Percentiles rank a stretch among this genome's conserved stretches.
These are phyloP conservation scores for Jatropha curcas DNA, from an alignment of 345 rosid species.

Conservation along the genomic window DNA sequence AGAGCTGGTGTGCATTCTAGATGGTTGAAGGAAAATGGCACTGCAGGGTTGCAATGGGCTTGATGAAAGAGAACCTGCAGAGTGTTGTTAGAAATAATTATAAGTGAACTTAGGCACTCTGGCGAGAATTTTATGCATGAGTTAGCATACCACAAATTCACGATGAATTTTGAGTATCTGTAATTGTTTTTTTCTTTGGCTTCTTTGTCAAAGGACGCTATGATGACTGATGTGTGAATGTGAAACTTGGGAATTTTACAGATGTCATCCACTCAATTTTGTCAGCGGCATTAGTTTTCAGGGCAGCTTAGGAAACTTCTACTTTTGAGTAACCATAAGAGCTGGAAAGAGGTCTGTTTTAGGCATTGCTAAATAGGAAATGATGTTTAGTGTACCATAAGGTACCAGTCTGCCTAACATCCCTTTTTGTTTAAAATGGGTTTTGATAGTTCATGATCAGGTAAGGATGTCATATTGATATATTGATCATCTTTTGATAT, in stretches of 20 bases:
- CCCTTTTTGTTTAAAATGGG: not conserved
- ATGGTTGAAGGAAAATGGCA: not conserved
- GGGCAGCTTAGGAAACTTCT: no score
- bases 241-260: not conserved
- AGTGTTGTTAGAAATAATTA: constrained; percentile 1
- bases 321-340: not conserved
- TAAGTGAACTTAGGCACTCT: constrained; percentile 1
- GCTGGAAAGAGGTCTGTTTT: not conserved
- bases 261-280: not conserved
- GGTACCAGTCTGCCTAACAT: not conserved
- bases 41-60: constrained; percentile 3
- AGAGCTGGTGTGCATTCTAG: constrained; percentile 1
- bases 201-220: not conserved
- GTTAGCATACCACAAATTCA: not conserved
- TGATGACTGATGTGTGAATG: not conserved
- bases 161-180: not conserved
- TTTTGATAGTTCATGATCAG: not conserved
- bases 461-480: not conserved
- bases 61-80: constrained; percentile 17
- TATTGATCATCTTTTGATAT: not conserved
- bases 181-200: not conserved
- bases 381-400: not conserved
- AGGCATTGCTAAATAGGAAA: not conserved
- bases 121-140: not conserved
- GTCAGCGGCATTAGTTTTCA: not conserved